These are phyloP conservation scores for Mucor velutinosus DNA, from an alignment of 371 early-diverging fungal species.

Conservation along the genomic window DNA sequence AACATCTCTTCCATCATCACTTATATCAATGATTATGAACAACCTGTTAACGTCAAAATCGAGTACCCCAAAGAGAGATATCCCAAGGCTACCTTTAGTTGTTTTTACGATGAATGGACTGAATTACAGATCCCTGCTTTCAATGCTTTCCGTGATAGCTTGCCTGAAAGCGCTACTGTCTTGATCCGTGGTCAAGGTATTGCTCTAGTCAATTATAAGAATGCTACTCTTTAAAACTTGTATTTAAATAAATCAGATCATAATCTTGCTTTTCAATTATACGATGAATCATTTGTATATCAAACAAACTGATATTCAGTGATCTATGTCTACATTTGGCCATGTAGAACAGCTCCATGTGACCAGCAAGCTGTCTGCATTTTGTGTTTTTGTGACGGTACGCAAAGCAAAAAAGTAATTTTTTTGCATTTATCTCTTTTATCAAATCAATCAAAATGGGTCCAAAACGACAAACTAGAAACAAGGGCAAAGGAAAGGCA, in stretches of 20 bases:
- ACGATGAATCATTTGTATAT: no score
- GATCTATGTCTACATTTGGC: neutral
- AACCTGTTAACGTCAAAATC: conserved; percentile 34
- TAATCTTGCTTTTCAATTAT: neutral
- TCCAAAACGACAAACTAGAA: neutral
- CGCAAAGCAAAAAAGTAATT: neutral
- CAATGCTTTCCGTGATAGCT: conserved; percentile 19
- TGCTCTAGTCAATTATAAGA: conserved; percentile 21
- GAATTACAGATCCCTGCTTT: conserved; percentile 43
- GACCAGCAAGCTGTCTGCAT: neutral
- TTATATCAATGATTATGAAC: conserved; percentile 43
- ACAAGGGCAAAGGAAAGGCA: neutral
- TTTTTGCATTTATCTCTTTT: neutral
- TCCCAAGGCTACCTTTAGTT: conserved; percentile 31
- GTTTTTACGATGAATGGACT: conserved; percentile 52
- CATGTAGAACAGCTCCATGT: neutral
- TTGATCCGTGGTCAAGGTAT: conserved; percentile 44
- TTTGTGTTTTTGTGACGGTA: neutral
- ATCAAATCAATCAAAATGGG: neutral
- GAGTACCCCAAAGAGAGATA: conserved; percentile 26
- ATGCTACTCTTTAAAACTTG: conserved; percentile 5
- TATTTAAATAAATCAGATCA: neutral
- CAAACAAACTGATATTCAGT: no score
- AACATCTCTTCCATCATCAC: conserved; percentile 25
- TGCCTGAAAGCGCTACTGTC: conserved; percentile 29